Percentiles rank a stretch among this genome's conserved stretches.
phyloP scores from a whole-genome alignment of 2,329 filamentous ascomycete genomes.

The Pseudocercospora musae region DNA sequence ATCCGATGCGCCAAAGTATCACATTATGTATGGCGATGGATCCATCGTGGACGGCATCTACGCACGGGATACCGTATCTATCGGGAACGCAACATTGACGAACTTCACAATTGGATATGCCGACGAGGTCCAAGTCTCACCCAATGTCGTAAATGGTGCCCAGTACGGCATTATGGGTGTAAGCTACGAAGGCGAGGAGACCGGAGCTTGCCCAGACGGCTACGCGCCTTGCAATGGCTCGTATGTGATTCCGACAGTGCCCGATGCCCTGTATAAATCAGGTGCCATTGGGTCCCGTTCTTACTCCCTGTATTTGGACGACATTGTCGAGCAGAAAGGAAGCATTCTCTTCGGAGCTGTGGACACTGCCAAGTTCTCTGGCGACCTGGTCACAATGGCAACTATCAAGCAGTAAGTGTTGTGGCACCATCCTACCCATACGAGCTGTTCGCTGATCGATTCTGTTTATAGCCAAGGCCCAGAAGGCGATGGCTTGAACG shows the following conservation, averaged over 20 bases:
- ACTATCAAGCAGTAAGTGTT: background rate
- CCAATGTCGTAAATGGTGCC: background rate
- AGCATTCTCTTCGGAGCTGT: background rate
- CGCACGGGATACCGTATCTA: background rate
- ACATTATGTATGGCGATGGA: background rate
- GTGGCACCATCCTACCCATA: background rate
- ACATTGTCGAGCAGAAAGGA: background rate
- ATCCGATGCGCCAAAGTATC: background rate
- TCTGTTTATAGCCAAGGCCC: background rate
- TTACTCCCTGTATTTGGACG: background rate
- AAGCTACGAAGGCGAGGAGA: background rate
- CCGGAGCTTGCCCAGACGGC: background rate
- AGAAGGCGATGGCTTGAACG: background rate
- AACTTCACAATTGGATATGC: background rate
- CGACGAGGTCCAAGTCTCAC: background rate
- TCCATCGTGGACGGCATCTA: background rate
- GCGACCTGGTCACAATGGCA: background rate
- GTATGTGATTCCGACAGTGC: background rate
- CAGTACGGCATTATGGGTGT: background rate
- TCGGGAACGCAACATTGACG: background rate
- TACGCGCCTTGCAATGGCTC: background rate
- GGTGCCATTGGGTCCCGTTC: background rate
- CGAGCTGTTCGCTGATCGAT: background rate
- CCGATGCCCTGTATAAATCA: background rate
- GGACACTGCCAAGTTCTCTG: background rate